Conservation (phyloP, 305 asterid species). For the Nicotiana rustica region DNA sequence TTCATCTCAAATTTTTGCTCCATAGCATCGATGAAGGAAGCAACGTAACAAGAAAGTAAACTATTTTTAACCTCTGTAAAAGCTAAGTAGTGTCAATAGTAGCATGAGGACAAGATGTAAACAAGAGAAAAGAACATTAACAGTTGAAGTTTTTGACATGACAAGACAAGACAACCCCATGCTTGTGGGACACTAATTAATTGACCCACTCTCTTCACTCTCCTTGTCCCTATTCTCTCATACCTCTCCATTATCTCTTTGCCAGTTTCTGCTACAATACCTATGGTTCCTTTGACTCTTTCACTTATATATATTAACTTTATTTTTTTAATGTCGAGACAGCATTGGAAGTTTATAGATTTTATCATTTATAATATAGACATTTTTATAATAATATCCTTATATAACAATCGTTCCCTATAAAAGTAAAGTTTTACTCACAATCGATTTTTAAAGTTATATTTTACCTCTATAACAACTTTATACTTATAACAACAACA, state of each 20-base stretch:
- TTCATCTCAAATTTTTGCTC: background rate
- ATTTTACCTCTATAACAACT: no score
- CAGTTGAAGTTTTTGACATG: slow-evolving; percentile 58
- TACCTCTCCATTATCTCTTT: slow-evolving; percentile 16
- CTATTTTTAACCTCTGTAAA: background rate
- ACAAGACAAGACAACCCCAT: slow-evolving; percentile 63
- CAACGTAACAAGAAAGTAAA: background rate
- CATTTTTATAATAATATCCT: no score
- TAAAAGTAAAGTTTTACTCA: no score
- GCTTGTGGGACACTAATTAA: slow-evolving; percentile 51
- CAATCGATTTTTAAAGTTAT: no score
- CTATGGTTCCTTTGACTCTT: slow-evolving; percentile 34
- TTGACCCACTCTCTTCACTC: slow-evolving; percentile 14
- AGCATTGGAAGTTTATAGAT: no score
- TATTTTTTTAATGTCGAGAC: background rate
- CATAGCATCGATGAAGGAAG: background rate
- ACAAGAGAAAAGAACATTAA: slow-evolving; percentile 29
- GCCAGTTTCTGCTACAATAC: slow-evolving; percentile 32
- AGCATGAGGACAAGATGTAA: background rate
- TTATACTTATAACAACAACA: no score
- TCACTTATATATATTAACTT: background rate
- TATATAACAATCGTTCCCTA: no score
- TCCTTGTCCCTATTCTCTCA: background rate
- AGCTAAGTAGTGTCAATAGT: background rate
- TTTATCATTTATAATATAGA: no score